Evolutionary conservation across 2,329 filamentous ascomycete genomes (phyloP).

Genomic region (Aspergillus sp.): DNA sequence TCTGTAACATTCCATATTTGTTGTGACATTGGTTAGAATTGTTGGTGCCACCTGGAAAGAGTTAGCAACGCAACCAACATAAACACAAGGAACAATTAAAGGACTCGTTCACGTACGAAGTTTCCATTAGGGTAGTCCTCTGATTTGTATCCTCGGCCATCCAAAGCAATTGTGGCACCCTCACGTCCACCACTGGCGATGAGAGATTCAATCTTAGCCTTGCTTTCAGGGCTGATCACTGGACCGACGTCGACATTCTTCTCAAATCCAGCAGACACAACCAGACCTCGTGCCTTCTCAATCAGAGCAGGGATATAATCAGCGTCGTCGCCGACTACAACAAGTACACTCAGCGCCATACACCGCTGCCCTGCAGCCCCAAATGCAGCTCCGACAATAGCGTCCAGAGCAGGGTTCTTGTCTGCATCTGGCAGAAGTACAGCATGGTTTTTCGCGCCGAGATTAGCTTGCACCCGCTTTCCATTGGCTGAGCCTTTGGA

Average conservation of each 20-base stretch:
- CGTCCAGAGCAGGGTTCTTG: constrained; percentile 67
- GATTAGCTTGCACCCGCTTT: constrained; percentile 68
- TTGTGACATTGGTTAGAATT: constrained; percentile 64
- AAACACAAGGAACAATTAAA: no score
- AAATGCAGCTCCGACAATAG: constrained; percentile 66
- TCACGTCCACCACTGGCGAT: constrained; percentile 63
- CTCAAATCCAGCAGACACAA: constrained; percentile 63
- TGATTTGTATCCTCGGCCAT: constrained; percentile 61
- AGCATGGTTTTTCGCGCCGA: constrained; percentile 70
- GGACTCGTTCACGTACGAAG: no score
- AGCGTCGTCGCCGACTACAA: constrained; percentile 65
- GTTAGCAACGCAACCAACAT: no score
- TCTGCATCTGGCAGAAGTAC: constrained; percentile 67
- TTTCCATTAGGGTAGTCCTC: constrained; percentile 66
- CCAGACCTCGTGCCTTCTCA: constrained; percentile 60
- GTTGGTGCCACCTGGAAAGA: constrained; percentile 44
- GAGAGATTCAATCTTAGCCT: constrained; percentile 62
- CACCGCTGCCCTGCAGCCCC: constrained; percentile 69
- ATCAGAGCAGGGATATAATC: constrained; percentile 66
- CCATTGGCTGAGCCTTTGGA: constrained; percentile 65
- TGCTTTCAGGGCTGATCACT: constrained; percentile 62
- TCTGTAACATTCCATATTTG: constrained; percentile 65
- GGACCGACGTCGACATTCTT: constrained; percentile 63
- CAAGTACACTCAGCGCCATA: constrained; percentile 66
- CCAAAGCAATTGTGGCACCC: constrained; percentile 63